Evolutionary conservation across 1,284 basidiomycete species (phyloP).

Genomic region (Malassezia nana): DNA sequence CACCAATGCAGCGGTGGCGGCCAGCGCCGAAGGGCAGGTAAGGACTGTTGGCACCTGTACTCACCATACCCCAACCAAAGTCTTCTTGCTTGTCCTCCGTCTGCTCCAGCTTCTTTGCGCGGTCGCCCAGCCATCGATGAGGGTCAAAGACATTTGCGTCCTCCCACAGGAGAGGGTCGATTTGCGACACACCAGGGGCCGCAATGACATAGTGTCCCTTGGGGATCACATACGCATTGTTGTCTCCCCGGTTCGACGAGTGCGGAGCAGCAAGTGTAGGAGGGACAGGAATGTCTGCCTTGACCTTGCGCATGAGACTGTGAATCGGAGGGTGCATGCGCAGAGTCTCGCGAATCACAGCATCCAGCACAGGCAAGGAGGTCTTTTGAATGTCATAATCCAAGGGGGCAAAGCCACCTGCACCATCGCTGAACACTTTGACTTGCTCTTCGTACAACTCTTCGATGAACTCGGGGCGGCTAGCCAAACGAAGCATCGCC

Average conservation of each 20-base stretch:
- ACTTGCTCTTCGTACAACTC: slow-evolving; percentile 72
- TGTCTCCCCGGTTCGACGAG: slow-evolving; percentile 51
- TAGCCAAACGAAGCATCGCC: slow-evolving; percentile 79
- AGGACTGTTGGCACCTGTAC: slow-evolving; percentile 52
- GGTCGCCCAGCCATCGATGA: slow-evolving; percentile 59
- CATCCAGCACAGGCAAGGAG: slow-evolving; percentile 70
- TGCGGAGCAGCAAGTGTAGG: slow-evolving; percentile 55
- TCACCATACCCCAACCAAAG: slow-evolving; percentile 73
- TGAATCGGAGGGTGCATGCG: slow-evolving; percentile 52
- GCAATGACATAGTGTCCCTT: slow-evolving; percentile 85
- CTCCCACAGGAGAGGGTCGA: slow-evolving; percentile 74
- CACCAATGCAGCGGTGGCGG: slow-evolving; percentile 82
- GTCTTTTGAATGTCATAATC: slow-evolving; percentile 74
- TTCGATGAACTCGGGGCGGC: slow-evolving; percentile 60
- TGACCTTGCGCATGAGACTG: slow-evolving; percentile 66
- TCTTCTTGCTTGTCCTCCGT: slow-evolving; percentile 80
- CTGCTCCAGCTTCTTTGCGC: slow-evolving; percentile 54
- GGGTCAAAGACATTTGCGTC: slow-evolving; percentile 60
- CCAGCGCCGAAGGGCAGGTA: slow-evolving; percentile 94
- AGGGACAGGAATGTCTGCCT: slow-evolving; percentile 73
- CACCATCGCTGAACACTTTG: slow-evolving; percentile 63
- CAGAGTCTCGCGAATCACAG: slow-evolving; percentile 84
- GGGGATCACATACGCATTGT: slow-evolving; percentile 66
- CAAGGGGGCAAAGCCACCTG: slow-evolving; percentile 58
- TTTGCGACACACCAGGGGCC: slow-evolving; percentile 75